These are phyloP conservation scores for Lyophyllum decastes DNA, from an alignment of 768 basidiomycete species.

Conservation along the genomic window DNA sequence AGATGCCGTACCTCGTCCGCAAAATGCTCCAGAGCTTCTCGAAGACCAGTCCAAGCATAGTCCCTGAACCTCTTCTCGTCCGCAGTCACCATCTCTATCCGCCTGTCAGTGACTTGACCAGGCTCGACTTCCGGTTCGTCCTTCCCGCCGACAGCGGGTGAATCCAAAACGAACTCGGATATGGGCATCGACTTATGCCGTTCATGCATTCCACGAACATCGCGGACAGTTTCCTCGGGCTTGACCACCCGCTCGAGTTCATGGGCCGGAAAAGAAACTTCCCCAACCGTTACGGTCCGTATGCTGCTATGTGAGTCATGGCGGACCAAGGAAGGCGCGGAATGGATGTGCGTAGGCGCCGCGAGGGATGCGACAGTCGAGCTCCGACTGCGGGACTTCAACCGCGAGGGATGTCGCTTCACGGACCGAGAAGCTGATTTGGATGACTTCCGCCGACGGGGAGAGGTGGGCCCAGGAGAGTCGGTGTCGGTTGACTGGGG, in stretches of 20 bases:
- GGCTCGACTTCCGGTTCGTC: conserved; percentile 16
- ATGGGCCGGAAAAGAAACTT: conserved; percentile 38
- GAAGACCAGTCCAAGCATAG: conserved; percentile 58
- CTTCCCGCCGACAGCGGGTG: conserved; percentile 13
- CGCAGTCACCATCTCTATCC: conserved; percentile 41
- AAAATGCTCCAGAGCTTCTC: conserved; percentile 58
- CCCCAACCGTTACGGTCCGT: conserved; percentile 71
- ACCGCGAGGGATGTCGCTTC: conserved; percentile 27
- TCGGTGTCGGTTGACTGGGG: conserved; percentile 72
- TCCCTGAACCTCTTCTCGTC: conserved; percentile 55
- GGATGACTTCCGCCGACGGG: conserved; percentile 28
- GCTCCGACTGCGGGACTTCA: conserved; percentile 57
- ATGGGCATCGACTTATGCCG: conserved; percentile 32
- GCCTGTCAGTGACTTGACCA: conserved; percentile 34
- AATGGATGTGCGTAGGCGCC: conserved; percentile 28
- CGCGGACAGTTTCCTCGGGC: conserved; percentile 29
- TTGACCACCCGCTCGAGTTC: conserved; percentile 19
- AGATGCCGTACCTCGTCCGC: conserved; percentile 54
- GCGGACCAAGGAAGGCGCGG: conserved; percentile 31
- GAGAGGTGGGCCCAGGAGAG: conserved; percentile 40
- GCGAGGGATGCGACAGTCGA: conserved; percentile 70
- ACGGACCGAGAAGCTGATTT: conserved; percentile 28
- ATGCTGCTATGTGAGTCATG: conserved; percentile 68
- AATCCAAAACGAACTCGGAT: conserved; percentile 29
- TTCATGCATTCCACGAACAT: conserved; percentile 26